A percentile compares a stretch with the other conserved stretches of the same genome.
Evolutionary conservation across 2,329 filamentous ascomycete genomes (phyloP).

Genomic region (Venturiaceae sp.): DNA sequence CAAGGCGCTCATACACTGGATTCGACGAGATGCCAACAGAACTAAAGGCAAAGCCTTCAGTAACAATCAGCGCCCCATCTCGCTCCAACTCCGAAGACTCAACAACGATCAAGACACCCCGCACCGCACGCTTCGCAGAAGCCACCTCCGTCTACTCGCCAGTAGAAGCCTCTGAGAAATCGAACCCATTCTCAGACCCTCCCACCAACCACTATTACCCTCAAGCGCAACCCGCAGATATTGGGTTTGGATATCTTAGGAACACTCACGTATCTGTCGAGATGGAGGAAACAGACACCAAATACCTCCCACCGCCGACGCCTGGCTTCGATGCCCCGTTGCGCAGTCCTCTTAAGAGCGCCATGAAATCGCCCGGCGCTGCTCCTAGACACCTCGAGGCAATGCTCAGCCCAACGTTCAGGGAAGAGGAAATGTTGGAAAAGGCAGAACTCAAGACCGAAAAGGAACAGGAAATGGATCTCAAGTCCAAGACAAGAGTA

Average conservation of each 20-base stretch:
- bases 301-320: conserved; percentile 41
- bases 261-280: conserved; percentile 42
- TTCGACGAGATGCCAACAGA: conserved; percentile 4
- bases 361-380: conserved; percentile 78
- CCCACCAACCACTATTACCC: conserved; percentile 46
- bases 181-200: conserved; percentile 50
- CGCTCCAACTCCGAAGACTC: not conserved
- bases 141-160: conserved; percentile 72
- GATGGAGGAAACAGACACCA: conserved; percentile 40
- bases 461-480: conserved; percentile 74
- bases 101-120: conserved; percentile 48
- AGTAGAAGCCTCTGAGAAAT: conserved; percentile 41
- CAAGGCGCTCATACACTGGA: not conserved
- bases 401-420: conserved; percentile 83
- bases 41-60: conserved; percentile 1
- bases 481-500: conserved; percentile 87
- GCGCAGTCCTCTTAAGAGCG: conserved; percentile 75
- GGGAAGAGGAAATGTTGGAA: conserved; percentile 78
- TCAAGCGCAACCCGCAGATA: conserved; percentile 68
- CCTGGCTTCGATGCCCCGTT: conserved; percentile 57
- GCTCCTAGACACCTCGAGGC: conserved; percentile 63
- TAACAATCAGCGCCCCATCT: not conserved
- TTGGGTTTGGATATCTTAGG: conserved; percentile 87
- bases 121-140: conserved; percentile 72
- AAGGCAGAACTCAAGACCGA: conserved; percentile 75